A percentile compares a stretch with the other conserved stretches of the same genome.
phyloP scores from a whole-genome alignment of 768 basidiomycete genomes.

The Suillus lakei region DNA sequence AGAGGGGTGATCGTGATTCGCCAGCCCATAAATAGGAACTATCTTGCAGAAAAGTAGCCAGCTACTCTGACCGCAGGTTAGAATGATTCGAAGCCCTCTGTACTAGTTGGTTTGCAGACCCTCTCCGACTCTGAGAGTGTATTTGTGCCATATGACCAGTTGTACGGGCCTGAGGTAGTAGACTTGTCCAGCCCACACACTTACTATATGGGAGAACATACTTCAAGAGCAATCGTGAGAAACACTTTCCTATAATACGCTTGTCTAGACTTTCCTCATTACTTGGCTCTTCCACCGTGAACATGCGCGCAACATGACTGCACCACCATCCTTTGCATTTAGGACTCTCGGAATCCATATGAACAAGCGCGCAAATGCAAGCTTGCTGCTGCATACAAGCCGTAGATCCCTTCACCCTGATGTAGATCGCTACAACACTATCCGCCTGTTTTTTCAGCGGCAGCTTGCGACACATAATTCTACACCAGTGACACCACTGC shows the following conservation, averaged over 20 bases:
- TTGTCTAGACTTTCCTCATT: not conserved
- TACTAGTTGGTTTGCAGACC: too few relatives aligned
- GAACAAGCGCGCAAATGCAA: conserved; percentile 6
- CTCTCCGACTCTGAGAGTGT: too few relatives aligned
- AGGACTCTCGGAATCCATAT: conserved; percentile 11
- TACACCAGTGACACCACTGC: conserved; percentile 1
- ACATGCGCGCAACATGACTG: conserved; percentile 16
- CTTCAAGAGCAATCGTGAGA: conserved; percentile 5
- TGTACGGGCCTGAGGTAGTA: too few relatives aligned
- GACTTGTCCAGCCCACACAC: too few relatives aligned
- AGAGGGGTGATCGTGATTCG: too few relatives aligned
- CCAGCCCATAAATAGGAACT: too few relatives aligned
- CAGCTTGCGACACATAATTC: conserved; percentile 26
- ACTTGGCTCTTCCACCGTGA: not conserved
- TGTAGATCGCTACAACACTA: conserved; percentile 62
- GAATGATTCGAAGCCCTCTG: too few relatives aligned
- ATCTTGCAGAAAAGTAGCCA: too few relatives aligned
- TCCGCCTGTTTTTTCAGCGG: conserved; percentile 60
- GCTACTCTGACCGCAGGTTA: too few relatives aligned
- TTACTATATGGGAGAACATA: too few relatives aligned
- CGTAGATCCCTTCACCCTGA: conserved; percentile 31
- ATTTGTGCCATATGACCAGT: too few relatives aligned
- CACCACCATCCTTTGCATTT: conserved; percentile 4
- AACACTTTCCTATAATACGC: not conserved
- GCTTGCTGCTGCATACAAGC: conserved; percentile 28